phyloP scores from a whole-genome alignment of 768 basidiomycete species.

The Candolleomyces aberdarensis region DNA sequence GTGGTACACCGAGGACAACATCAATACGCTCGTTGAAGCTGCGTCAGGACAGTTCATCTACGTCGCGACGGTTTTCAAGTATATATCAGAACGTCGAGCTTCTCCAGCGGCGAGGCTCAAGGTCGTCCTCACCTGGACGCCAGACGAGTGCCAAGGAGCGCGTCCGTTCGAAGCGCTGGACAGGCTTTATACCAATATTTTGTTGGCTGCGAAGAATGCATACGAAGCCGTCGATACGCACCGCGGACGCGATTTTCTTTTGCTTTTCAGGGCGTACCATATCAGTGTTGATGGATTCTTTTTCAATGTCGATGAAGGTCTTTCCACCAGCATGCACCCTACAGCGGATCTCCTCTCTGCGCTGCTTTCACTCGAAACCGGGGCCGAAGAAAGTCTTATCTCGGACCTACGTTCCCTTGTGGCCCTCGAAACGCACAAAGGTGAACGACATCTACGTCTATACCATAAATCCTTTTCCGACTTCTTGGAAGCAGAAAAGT shows the following conservation, averaged over 20 bases:
- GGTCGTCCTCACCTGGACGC: not conserved
- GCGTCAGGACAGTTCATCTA: slow-evolving; percentile 8
- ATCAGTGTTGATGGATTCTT: no score
- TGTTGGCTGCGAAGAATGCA: not conserved
- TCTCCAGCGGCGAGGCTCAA: not conserved
- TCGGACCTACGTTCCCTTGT: not conserved
- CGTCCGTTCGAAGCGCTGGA: not conserved
- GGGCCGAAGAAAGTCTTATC: not conserved
- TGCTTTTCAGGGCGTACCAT: no score
- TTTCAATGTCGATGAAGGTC: no score
- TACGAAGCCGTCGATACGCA: not conserved
- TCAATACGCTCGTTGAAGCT: not conserved
- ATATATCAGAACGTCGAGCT: not conserved
- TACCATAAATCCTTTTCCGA: not conserved
- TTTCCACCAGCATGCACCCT: no score
- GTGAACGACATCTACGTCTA: not conserved
- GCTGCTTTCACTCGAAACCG: no score
- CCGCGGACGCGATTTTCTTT: not conserved
- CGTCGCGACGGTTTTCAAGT: not conserved
- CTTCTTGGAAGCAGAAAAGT: not conserved
- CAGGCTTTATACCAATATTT: not conserved
- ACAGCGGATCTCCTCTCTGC: no score
- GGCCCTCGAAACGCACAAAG: no score
- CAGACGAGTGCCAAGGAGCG: not conserved
- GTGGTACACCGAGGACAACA: not conserved